Evolutionary conservation across 2,329 filamentous ascomycete genomes (phyloP).

Genomic region (Exophiala sideris): DNA sequence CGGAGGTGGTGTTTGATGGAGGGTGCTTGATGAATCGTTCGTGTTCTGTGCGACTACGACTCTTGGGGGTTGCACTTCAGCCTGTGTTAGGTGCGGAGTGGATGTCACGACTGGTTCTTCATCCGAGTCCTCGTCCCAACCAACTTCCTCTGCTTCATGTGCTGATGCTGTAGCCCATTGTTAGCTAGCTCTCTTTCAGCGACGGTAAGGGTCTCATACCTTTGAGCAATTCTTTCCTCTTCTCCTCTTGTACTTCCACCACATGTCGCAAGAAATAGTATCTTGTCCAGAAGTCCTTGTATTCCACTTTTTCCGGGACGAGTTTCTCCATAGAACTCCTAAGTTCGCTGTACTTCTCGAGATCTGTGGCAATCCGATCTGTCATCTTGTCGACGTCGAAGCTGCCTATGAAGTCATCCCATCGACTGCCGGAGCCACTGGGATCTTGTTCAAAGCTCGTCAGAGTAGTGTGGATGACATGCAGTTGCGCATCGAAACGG

Average conservation of each 20-base stretch:
- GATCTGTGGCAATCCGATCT: conserved; percentile 72
- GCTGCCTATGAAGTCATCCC: conserved; percentile 64
- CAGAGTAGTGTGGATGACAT: conserved; percentile 83
- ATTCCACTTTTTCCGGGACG: conserved; percentile 89
- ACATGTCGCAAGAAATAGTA: conserved; percentile 95
- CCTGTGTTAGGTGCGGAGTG: conserved; percentile 44
- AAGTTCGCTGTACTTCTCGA: conserved; percentile 83
- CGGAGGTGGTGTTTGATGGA: conserved; percentile 33
- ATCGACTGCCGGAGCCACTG: conserved; percentile 50
- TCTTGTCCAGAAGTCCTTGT: conserved; percentile 83
- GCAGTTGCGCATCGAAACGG: conserved; percentile 89
- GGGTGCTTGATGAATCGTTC: conserved; percentile 22
- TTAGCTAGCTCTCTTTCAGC: conserved; percentile 11
- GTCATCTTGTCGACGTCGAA: conserved; percentile 86
- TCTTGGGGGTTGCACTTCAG: conserved; percentile 36
- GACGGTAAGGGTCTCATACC: conserved; percentile 55
- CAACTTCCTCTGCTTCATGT: conserved; percentile 69
- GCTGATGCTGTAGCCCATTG: conserved; percentile 37
- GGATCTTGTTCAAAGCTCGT: conserved; percentile 84
- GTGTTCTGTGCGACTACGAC: conserved; percentile 25
- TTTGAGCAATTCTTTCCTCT: conserved; percentile 83
- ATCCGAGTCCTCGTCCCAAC: conserved; percentile 68
- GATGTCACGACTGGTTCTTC: conserved; percentile 42
- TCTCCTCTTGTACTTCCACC: conserved; percentile 87
- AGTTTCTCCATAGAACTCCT: conserved; percentile 88